phyloP scores from a whole-genome alignment of 441 rosid species.

The Syzygium syzygioides region DNA sequence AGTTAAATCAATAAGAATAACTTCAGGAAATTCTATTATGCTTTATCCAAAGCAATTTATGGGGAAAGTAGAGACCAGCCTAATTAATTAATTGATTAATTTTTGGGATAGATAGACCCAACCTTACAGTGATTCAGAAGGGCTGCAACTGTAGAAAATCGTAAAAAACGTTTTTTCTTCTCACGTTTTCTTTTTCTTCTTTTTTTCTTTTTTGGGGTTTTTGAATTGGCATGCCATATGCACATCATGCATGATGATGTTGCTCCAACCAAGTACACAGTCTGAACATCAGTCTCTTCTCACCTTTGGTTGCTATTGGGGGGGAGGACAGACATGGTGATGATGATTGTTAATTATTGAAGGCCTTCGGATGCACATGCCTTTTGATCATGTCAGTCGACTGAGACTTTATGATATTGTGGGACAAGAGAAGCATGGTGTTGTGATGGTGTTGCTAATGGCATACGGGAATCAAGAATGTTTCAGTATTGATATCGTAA shows the following conservation, averaged over 20 bases:
- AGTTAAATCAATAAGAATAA: slow-evolving; percentile 5
- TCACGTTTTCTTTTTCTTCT: neutral
- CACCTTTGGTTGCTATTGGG: neutral
- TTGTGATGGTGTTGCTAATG: neutral
- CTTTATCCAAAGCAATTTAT: neutral
- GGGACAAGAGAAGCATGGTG: neutral
- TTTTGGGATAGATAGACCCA: neutral
- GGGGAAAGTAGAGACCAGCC: neutral
- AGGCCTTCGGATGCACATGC: neutral
- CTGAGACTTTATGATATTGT: neutral
- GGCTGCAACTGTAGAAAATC: slow-evolving; percentile 2
- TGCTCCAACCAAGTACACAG: neutral
- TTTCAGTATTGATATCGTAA: neutral
- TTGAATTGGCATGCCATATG: neutral
- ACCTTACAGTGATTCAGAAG: slow-evolving; percentile 11
- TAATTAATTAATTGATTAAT: neutral
- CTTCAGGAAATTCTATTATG: neutral
- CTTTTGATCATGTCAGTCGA: neutral
- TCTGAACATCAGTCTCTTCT: neutral
- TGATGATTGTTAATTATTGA: neutral
- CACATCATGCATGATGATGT: neutral
- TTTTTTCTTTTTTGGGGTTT: neutral
- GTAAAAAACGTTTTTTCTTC: neutral
- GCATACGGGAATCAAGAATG: neutral
- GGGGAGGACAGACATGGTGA: neutral